phyloP scores from a whole-genome alignment of 352 stramenopile species.

The Thalassiosira ordinaria region DNA sequence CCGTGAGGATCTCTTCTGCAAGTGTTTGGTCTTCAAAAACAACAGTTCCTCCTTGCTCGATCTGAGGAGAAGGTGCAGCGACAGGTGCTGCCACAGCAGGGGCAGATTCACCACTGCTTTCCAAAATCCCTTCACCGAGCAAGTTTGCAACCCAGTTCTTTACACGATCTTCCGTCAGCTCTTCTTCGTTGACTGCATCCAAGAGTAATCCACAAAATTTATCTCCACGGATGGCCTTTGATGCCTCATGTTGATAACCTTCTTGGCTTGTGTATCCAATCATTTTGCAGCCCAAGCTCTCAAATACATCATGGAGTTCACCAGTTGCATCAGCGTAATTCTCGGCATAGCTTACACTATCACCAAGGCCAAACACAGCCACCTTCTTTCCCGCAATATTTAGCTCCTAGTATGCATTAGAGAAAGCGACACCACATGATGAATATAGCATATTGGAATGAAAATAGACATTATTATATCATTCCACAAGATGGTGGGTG shows the following conservation, averaged over 20 bases:
- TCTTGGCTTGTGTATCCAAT: constrained; percentile 78
- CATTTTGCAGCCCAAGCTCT: constrained; percentile 79
- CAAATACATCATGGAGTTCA: constrained; percentile 85
- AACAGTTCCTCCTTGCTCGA: constrained; percentile 27
- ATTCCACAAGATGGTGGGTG: too few relatives aligned
- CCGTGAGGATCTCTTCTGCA: constrained; percentile 32
- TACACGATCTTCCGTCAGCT: constrained; percentile 76
- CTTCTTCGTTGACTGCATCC: constrained; percentile 84
- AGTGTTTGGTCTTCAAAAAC: constrained; percentile 32
- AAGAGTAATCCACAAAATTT: constrained; percentile 82
- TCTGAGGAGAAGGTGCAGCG: constrained; percentile 9
- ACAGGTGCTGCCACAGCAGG: constrained; percentile 6
- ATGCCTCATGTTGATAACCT: constrained; percentile 80
- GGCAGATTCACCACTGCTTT: constrained; percentile 29
- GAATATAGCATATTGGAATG: neutral
- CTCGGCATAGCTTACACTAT: constrained; percentile 77
- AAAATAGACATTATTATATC: neutral
- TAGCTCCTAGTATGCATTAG: constrained; percentile 35
- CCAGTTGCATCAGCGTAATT: constrained; percentile 86
- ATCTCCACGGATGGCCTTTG: constrained; percentile 80
- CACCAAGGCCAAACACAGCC: constrained; percentile 84
- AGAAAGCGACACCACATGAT: constrained; percentile 7
- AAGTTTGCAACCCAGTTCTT: constrained; percentile 81
- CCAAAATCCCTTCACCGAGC: constrained; percentile 72
- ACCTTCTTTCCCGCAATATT: constrained; percentile 82